Evolutionary conservation across 805 yeast species (phyloP), one percentile per base, ranked within the genome.

Genomic region (Saccharomycopsis microspora): DNA sequence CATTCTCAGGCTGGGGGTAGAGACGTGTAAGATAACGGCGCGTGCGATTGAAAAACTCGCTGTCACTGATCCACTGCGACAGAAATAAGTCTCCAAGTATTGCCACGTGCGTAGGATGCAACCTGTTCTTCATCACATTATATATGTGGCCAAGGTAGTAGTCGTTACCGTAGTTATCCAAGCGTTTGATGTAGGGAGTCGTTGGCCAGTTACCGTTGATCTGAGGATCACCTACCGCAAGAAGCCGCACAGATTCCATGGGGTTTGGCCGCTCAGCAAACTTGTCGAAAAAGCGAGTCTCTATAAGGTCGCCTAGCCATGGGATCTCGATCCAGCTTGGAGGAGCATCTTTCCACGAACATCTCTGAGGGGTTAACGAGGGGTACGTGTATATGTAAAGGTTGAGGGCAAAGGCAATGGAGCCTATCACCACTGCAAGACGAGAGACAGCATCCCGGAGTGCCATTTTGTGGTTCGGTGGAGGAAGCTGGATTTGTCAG

Each of bases 191-290:
- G 58, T 80, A 78, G 9, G 81, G 76, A 1, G 95, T 82, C 30
- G 70, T 66, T 5, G 74, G 75, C 83, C 86, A 80, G 56, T 80
- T 76, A 2, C 98, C 98, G 53, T 90, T 85, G 62, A 93, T 89
- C 66, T 93, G 98, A 0, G 98, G 98, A 59, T 93, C 98, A 5
- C 97, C 98, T 62, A 88, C 81, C 4, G 95, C 83, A 54, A 89
- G 62, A 64, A 93, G 64, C 53, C 76, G 77, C 45, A 89, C 73
- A 55, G 74, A 78, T 7, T 68, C 60, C 4, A 69, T 53, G 2
- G 41, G 37, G 31, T 55, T 53, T 9, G 45, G 33, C 19, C 42
- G 50, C 38, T 51, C 41, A 5, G 44, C 41, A 39, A 47, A 49
- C 45, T 49, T 56, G 37, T 35, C 42, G 51, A 65, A 71, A 7